Evolutionary conservation across 305 asterid genomes (phyloP).

Genomic region (Rubia peregrina): DNA sequence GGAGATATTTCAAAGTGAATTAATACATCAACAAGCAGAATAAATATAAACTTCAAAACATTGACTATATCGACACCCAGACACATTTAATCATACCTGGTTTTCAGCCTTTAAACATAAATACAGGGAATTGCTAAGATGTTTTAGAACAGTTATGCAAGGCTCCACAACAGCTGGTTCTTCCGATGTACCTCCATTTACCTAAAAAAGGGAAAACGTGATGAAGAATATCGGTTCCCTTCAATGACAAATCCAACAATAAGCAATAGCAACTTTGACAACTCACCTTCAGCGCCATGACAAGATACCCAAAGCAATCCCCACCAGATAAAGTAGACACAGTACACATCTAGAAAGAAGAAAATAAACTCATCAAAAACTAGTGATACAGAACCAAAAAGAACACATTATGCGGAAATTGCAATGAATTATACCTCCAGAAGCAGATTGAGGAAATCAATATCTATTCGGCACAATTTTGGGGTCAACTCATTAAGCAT

Average conservation of each 20-base stretch:
- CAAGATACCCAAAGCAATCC: conserved; percentile 30
- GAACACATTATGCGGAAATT: conserved; percentile 3
- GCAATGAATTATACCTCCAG: conserved; percentile 52
- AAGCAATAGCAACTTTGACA: neutral
- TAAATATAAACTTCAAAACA: neutral
- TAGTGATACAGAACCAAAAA: neutral
- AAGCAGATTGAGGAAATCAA: conserved; percentile 59
- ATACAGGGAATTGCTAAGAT: conserved; percentile 55
- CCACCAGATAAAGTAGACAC: conserved; percentile 38
- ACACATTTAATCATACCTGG: conserved; percentile 44
- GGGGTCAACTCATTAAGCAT: conserved; percentile 27
- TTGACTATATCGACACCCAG: neutral
- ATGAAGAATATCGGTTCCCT: neutral
- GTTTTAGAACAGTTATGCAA: conserved; percentile 55
- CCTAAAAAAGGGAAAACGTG: conserved; percentile 34
- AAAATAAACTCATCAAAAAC: conserved; percentile 15
- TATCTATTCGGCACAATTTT: conserved; percentile 54
- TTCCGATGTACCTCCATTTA: conserved; percentile 32
- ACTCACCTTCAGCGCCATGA: conserved; percentile 59
- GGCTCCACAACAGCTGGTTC: conserved; percentile 57
- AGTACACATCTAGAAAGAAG: conserved; percentile 45
- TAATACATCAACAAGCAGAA: neutral
- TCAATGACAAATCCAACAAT: conserved; percentile 11
- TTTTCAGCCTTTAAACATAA: conserved; percentile 49
- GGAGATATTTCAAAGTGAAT: neutral